phyloP scores from a whole-genome alignment of 2,329 filamentous ascomycete genomes.

The Beauveria varroae region DNA sequence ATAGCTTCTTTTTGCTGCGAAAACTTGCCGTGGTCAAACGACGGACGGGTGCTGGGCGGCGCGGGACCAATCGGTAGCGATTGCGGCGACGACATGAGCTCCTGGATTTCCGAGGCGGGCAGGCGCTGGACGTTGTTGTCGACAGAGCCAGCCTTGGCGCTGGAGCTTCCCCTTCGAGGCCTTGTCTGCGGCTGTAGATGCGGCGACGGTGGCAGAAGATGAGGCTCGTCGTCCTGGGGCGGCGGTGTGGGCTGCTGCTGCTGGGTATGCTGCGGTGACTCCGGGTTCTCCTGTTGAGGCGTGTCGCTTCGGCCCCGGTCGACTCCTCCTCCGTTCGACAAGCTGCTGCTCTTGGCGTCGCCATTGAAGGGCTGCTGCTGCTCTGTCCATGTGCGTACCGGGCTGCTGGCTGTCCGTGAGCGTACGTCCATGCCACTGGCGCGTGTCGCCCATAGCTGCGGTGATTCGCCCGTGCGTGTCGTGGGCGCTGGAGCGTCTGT shows the following conservation, averaged over 20 bases:
- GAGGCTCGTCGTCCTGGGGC: not conserved
- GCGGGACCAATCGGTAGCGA: constrained; percentile 47
- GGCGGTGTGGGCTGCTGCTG: constrained; percentile 8
- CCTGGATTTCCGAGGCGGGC: constrained; percentile 51
- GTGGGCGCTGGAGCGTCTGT: not conserved
- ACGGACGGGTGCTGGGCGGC: constrained; percentile 25
- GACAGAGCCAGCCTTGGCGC: constrained; percentile 25
- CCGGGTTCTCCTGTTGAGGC: not conserved
- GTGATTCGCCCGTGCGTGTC: not conserved
- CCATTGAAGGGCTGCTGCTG: constrained; percentile 1
- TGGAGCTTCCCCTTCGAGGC: constrained; percentile 21
- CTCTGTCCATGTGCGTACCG: constrained; percentile 3
- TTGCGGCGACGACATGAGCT: constrained; percentile 48
- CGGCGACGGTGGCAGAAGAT: not conserved
- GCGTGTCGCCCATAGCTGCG: not conserved
- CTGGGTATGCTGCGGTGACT: not conserved
- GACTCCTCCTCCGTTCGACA: not conserved
- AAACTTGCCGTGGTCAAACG: constrained; percentile 30
- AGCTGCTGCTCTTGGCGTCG: not conserved
- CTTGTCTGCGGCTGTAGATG: constrained; percentile 11
- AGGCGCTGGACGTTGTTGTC: constrained; percentile 45
- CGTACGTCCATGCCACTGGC: not conserved
- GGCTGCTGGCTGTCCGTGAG: constrained; percentile 8
- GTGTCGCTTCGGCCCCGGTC: constrained; percentile 3
- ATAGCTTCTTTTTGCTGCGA: constrained; percentile 24